Conservation (phyloP, 805 yeast species). For the Myxozyma melibiosi region DNA sequence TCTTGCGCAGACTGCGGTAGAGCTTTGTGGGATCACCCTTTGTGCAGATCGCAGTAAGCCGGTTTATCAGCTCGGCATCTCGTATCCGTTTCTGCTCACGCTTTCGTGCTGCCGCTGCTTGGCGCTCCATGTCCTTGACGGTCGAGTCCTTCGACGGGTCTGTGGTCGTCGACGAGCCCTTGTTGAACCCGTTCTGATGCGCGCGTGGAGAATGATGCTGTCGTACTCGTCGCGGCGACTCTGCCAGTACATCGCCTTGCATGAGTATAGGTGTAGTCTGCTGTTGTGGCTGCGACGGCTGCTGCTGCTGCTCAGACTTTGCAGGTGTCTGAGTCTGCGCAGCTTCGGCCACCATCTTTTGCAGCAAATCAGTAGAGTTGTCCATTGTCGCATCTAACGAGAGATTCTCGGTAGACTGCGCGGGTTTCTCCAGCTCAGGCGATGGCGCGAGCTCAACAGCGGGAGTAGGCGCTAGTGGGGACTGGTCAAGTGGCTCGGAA, state of each 20-base stretch:
- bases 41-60: constrained; percentile 78
- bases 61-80: constrained; percentile 85
- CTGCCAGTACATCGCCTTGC: constrained; percentile 10
- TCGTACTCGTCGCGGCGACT: constrained; percentile 22
- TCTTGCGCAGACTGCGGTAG: constrained; percentile 60
- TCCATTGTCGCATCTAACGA: background rate
- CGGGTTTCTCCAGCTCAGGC: background rate
- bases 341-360: background rate
- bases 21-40: constrained; percentile 80
- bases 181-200: constrained; percentile 15
- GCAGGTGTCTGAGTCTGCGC: background rate
- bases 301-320: background rate
- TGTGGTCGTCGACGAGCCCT: background rate
- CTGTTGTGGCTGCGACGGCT: background rate
- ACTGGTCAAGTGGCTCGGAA: constrained; percentile 23
- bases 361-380: constrained; percentile 9
- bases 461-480: constrained; percentile 4
- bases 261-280: background rate
- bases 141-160: background rate
- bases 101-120: constrained; percentile 50
- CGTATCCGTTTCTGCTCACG: constrained; percentile 70
- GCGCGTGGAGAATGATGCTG: constrained; percentile 18
- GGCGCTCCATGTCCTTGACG: constrained; percentile 10
- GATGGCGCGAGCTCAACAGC: constrained; percentile 10
- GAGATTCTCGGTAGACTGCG: background rate